Base-by-base conservation (phyloP, 2,329 filamentous ascomycete species). In the Cadophora sp. region DNA sequence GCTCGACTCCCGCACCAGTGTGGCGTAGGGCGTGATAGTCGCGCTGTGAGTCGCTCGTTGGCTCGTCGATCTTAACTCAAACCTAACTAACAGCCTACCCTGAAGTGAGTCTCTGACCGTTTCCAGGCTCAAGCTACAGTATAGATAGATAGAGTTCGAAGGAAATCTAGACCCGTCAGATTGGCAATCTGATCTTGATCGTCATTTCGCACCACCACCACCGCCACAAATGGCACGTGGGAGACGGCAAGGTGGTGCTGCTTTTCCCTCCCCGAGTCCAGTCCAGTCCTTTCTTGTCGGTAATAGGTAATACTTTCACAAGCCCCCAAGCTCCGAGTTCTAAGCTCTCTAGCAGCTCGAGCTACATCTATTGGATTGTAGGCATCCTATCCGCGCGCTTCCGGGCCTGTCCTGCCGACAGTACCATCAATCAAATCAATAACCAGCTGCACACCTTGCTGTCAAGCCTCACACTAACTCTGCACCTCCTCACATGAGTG, bases 181-280 rank as follows among this genome's bases (percentile, higher is more conserved):
- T 30, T 30, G 27, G 27, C 27, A 30, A 30, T 30, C 27, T 30
- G 27, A 30, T 30, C 27, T 27, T 39, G 33, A 56, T 36, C 33
- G 53, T 56, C 33, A 33, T 13, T 33, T 8, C 33, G 33, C 53
- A 36, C 33, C 33, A 36, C 51, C 14, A 48, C 47, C 47, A 27
- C 61, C 65, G 65, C 62, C 62, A 67, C 66, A 61, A 11, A 62
- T 16, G 33, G 48, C 66, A 65, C 66, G 61, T 67, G 66, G 61
- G 61, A 22, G n/a, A 22, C 58, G 45, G 45, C 24, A 48, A 48
- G 45, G 43, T 45, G 7, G 43, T 60, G 41, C 24, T 47, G 43
- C 58, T 48, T 27, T 24, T 27, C 27, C 30, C 22, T 11, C 9
- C 45, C n/a, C n/a, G 18, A 18, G 45, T 24, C 4, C 18, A 48